phyloP scores from a whole-genome alignment of 495 filamentous ascomycete species.

The Podospora pseudopauciseta region DNA sequence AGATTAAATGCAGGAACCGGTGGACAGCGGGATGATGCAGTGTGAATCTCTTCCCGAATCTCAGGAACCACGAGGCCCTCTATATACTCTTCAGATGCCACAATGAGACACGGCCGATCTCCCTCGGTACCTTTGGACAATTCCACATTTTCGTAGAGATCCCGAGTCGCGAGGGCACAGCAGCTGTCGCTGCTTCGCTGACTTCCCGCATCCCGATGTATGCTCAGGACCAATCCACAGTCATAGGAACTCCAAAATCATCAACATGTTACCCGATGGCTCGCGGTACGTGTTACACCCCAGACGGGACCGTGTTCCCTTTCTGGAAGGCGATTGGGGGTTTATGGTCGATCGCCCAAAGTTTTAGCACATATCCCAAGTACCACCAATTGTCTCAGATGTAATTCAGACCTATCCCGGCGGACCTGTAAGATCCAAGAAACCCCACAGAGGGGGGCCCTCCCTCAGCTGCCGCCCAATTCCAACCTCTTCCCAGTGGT shows the following conservation, averaged over 20 bases:
- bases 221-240: background rate
- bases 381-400: too few species aligned
- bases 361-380: background rate
- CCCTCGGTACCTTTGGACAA: background rate
- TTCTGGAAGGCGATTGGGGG: constrained; percentile 13
- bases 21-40: background rate
- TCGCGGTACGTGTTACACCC: background rate
- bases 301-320: background rate
- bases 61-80: background rate
- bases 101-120: background rate
- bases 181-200: background rate
- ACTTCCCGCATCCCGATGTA: background rate
- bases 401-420: background rate
- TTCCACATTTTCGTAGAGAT: background rate
- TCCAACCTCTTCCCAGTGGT: constrained; percentile 16
- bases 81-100: background rate
- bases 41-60: background rate
- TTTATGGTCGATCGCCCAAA: constrained; percentile 3
- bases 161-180: background rate
- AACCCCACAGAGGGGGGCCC: background rate
- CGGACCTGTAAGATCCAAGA: background rate
- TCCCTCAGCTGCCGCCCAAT: constrained; percentile 16
- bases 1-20: background rate
- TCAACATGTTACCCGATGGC: background rate
- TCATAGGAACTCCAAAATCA: background rate